Base-by-base conservation (phyloP, 768 basidiomycete genomes). In the Hygrophorus pudorinus region DNA sequence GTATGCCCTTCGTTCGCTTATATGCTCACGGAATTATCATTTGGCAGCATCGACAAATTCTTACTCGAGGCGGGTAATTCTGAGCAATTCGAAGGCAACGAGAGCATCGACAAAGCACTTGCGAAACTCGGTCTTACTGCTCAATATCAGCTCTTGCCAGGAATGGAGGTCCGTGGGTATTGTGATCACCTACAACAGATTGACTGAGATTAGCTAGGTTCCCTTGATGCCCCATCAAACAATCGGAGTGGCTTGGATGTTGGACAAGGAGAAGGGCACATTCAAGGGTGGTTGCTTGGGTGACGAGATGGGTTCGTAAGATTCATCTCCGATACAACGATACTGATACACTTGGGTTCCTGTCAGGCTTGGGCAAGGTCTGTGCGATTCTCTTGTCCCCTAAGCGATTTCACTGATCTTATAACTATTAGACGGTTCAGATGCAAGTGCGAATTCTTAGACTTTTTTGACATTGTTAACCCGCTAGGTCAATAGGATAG, bases 201-300 rank as follows among this genome's bases (percentile, higher is more conserved):
- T n/a, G n/a, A n/a, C n/a, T n/a, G n/a, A n/a, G n/a, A n/a, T n/a
- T n/a, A n/a, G n/a, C n/a, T n/a, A 65, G 12, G 65, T 84, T 18
- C 58, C 70, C 0, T 60, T 85, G 29, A 77, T 85, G 77, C 70
- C 83, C 8, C 84, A 85, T 57, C 79, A 85, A 52, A 64, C 71
- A 13, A 73, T 86, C 40, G 74, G 71, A 6, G 75, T 75, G 1
- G 65, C 71, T 4, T 84, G 78, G 75, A 79, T 82, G 78, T 43
- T 75, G 2, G 67, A 73, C 21, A 69, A 70, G 48, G 66, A 79
- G 52, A 52, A 58, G 17, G 61, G 60, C 35, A 51, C 54, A 29
- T 47, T 66, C 10, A 68, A 70, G 52, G 74, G 75, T 5, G 75
- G 75, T 1, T 69, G 68, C 38, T 51, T 77, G 4, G 70, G 65